Evolutionary conservation across 2,329 filamentous ascomycete genomes (phyloP).

Genomic region (Neofusicoccum cordaticola): DNA sequence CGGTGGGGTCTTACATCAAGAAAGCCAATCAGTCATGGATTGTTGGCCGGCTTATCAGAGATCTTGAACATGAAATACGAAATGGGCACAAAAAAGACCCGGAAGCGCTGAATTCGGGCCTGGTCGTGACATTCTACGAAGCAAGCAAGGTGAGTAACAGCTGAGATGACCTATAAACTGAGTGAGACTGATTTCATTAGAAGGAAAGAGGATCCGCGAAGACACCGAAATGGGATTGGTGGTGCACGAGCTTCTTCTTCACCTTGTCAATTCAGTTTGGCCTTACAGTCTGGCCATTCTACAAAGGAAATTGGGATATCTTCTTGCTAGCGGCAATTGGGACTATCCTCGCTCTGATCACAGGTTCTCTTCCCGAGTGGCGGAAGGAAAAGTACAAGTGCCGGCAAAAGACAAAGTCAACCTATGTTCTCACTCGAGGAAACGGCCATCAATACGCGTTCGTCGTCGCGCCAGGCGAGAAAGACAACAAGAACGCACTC

Average conservation of each 20-base stretch:
- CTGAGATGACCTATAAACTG: no score
- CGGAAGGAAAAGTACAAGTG: background rate
- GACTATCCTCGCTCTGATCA: background rate
- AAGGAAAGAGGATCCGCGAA: no score
- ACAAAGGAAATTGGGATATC: constrained; percentile 1
- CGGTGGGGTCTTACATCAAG: background rate
- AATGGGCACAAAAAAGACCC: background rate
- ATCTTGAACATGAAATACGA: background rate
- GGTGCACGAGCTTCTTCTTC: no score
- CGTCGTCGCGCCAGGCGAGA: background rate
- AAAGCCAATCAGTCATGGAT: constrained; percentile 8
- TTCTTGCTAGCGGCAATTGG: background rate
- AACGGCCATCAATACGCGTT: constrained; percentile 4
- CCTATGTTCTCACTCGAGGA: constrained; percentile 2
- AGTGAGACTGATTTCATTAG: no score
- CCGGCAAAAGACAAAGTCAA: background rate
- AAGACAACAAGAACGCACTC: background rate
- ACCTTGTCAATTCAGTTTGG: no score
- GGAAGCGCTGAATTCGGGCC: no score
- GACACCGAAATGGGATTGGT: background rate
- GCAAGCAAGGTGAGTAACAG: background rate
- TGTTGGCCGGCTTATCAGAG: constrained; percentile 7
- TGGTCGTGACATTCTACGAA: background rate
- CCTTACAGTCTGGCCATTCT: no score
- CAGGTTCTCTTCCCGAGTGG: constrained; percentile 5